phyloP scores from a whole-genome alignment of 306 rosid genomes.

The Prunus mume region DNA sequence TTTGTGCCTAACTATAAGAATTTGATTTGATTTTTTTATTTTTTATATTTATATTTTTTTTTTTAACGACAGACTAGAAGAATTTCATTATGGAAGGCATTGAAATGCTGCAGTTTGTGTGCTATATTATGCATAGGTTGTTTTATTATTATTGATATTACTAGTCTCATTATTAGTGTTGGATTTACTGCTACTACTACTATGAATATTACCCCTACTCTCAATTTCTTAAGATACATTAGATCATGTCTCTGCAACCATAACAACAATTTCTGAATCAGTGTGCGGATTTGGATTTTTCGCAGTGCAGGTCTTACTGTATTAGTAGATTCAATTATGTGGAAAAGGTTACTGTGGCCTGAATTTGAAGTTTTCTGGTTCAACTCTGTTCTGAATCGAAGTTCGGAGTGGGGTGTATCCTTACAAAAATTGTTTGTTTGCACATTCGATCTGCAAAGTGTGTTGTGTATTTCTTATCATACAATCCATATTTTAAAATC shows the following conservation, averaged over 20 bases:
- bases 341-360: slow-evolving; percentile 93
- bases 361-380: slow-evolving; percentile 97
- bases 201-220: not conserved
- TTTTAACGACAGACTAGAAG: slow-evolving; percentile 58
- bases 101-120: slow-evolving; percentile 61
- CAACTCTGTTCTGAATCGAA: slow-evolving; percentile 88
- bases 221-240: not conserved
- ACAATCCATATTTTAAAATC: not conserved
- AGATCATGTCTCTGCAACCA: not conserved
- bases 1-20: not conserved
- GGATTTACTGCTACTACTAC: not conserved
- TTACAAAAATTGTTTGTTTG: slow-evolving; percentile 4
- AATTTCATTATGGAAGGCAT: slow-evolving; percentile 62
- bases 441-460: not conserved
- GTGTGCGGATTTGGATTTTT: slow-evolving; percentile 31
- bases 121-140: slow-evolving; percentile 69
- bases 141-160: slow-evolving; percentile 24
- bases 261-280: not conserved
- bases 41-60: too few species aligned
- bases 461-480: not conserved
- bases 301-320: slow-evolving; percentile 64
- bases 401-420: slow-evolving; percentile 99
- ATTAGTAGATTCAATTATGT: slow-evolving; percentile 76
- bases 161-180: slow-evolving; percentile 1
- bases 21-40: too few species aligned